Evolutionary conservation across 2,329 filamentous ascomycete genomes (phyloP).

Genomic region (Fusarium heterosporum): DNA sequence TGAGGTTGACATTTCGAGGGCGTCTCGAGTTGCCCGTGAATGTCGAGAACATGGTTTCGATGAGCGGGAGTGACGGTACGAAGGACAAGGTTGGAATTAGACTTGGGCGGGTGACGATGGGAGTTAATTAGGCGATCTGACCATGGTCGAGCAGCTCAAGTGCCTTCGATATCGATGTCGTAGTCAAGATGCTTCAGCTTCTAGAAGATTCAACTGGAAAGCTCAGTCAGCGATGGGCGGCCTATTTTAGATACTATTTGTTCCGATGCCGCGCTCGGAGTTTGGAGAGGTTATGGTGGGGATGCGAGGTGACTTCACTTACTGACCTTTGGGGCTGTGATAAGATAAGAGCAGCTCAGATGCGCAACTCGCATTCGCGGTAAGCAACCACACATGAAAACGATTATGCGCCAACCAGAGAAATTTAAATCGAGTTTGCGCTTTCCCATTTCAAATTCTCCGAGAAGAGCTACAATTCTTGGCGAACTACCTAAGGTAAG

Average conservation of each 20-base stretch:
- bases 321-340: conserved; percentile 28
- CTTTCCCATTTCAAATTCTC: background rate
- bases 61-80: conserved; percentile 10
- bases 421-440: background rate
- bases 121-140: conserved; percentile 15
- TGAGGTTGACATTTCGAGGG: conserved; percentile 92
- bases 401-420: conserved; percentile 20
- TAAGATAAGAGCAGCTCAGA: conserved; percentile 34
- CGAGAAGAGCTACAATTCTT: background rate
- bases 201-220: conserved; percentile 46
- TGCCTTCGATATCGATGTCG: conserved; percentile 8
- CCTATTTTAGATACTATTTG: conserved; percentile 36
- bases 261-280: conserved; percentile 34
- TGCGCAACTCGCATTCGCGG: conserved; percentile 34
- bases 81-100: conserved; percentile 9
- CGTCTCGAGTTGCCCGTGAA: conserved; percentile 91
- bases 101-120: conserved; percentile 6
- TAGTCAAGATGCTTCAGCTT: conserved; percentile 28
- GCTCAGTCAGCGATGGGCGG: conserved; percentile 44
- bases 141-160: conserved; percentile 28
- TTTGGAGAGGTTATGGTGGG: conserved; percentile 42
- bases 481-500: background rate
- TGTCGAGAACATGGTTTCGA: conserved; percentile 80
- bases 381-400: conserved; percentile 5
- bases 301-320: conserved; percentile 39